Evolutionary conservation across 345 rosid genomes (phyloP).

Genomic region (Salix koriyanagi): DNA sequence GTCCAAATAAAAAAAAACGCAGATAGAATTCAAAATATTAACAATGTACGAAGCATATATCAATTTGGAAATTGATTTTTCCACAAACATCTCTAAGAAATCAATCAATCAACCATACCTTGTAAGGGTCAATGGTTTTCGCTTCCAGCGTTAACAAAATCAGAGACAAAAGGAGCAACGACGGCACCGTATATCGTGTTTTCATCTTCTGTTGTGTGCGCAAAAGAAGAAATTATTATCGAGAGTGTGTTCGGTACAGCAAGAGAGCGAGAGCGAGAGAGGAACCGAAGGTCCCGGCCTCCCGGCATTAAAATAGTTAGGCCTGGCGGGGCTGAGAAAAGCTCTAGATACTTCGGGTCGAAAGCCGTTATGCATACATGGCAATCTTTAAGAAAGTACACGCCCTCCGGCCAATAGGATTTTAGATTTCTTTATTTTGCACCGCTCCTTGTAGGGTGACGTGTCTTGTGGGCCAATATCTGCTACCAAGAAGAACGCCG

Average conservation of each 20-base stretch:
- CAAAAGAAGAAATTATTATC: not conserved
- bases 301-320: constrained; percentile 13
- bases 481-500: too few relatives aligned
- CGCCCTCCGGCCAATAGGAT: constrained; percentile 63
- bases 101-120: constrained; percentile 33
- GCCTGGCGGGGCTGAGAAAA: constrained; percentile 27
- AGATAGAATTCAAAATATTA: too few relatives aligned
- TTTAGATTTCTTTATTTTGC: constrained; percentile 15
- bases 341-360: constrained; percentile 39
- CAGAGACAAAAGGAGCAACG: constrained; percentile 29
- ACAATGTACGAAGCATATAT: too few relatives aligned
- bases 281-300: not conserved
- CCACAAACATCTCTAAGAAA: too few relatives aligned
- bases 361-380: constrained; percentile 48
- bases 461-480: not conserved
- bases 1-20: too few relatives aligned
- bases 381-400: constrained; percentile 34
- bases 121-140: constrained; percentile 64
- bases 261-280: not conserved
- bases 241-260: not conserved
- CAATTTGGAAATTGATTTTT: too few relatives aligned
- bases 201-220: constrained; percentile 24
- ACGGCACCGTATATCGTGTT: constrained; percentile 14
- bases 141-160: constrained; percentile 34
- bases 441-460: not conserved